phyloP scores from a whole-genome alignment of 2,329 filamentous ascomycete species.

The Colletotrichum sojae region DNA sequence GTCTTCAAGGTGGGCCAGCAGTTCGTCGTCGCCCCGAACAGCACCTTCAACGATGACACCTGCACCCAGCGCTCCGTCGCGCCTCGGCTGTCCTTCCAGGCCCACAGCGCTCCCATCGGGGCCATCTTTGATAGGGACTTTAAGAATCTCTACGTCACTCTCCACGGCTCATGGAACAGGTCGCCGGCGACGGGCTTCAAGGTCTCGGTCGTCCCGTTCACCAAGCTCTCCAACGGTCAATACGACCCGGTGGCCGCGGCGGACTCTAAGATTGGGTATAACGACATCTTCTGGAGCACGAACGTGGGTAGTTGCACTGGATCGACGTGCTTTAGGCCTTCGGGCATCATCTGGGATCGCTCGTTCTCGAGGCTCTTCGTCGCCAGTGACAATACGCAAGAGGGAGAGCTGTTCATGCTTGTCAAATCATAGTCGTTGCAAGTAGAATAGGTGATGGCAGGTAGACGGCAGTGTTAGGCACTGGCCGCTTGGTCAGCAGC shows the following conservation, averaged over 20 bases:
- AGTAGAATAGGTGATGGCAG: background rate
- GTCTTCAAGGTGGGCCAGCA: constrained; percentile 51
- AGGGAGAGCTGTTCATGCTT: constrained; percentile 45
- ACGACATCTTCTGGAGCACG: constrained; percentile 51
- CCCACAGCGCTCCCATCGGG: constrained; percentile 74
- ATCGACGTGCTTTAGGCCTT: constrained; percentile 45
- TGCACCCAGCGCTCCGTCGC: constrained; percentile 49
- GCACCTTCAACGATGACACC: constrained; percentile 53
- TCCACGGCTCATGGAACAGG: constrained; percentile 72
- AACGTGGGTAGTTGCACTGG: constrained; percentile 49
- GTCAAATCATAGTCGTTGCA: constrained; percentile 4
- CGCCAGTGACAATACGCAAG: constrained; percentile 44
- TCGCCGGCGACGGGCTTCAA: constrained; percentile 55
- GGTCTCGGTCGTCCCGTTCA: constrained; percentile 54
- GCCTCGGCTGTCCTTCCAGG: constrained; percentile 68
- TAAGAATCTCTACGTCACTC: constrained; percentile 69
- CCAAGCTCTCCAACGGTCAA: constrained; percentile 42
- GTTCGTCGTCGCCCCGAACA: constrained; percentile 55
- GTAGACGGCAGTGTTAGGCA: too few relatives aligned
- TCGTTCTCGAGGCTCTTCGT: constrained; percentile 44
- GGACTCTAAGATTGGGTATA: constrained; percentile 48
- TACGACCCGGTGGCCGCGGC: constrained; percentile 51
- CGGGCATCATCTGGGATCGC: constrained; percentile 44
- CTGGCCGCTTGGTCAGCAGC: too few relatives aligned
- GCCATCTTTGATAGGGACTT: constrained; percentile 69